Base-by-base conservation (phyloP, 2,329 filamentous ascomycete genomes). In the Raffaelea arxii region DNA sequence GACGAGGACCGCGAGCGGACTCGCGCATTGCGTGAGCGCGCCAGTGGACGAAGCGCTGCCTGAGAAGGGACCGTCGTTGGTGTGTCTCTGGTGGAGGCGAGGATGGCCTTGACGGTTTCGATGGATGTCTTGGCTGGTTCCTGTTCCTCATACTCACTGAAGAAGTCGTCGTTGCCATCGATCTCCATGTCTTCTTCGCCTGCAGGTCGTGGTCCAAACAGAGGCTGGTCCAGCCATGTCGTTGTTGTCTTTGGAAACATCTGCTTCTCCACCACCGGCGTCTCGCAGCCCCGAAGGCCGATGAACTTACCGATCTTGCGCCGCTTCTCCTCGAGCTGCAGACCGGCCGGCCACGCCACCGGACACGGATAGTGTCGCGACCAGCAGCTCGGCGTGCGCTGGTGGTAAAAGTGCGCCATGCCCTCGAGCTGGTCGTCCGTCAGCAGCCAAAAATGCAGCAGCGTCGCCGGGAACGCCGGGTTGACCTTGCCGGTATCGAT, bases 221-320 rank as follows among this genome's bases (percentile, higher is more conserved):
- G n/a, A n/a, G n/a, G n/a, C n/a, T n/a, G n/a, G n/a, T n/a, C n/a
- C n/a, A n/a, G n/a, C n/a, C n/a, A n/a, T n/a, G n/a, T n/a, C n/a
- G n/a, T n/a, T n/a, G n/a, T n/a, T n/a, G n/a, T n/a, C n/a, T n/a
- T n/a, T n/a, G n/a, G n/a, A n/a, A n/a, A n/a, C n/a, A n/a, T n/a
- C n/a, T n/a, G n/a, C n/a, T n/a, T n/a, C n/a, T n/a, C 27, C 12
- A 23, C 25, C 24, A 57, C 50, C 10, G 68, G 67, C 18, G 59
- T 60, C 35, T 71, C 65, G 51, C 69, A 71, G 2, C 81, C 83
- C 43, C 77, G 66, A 47, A 89, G 66, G 12, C 84, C 84, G 58
- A 88, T 86, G 54, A 89, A 89, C 54, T 76, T 70, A 40, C 84
- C 84, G 58, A 88, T 77, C 64, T 80, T 80, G 51, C 83, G 69